These are phyloP conservation scores for Fistulina hepatica DNA, from an alignment of 1,284 basidiomycete genomes.

Conservation along the genomic window DNA sequence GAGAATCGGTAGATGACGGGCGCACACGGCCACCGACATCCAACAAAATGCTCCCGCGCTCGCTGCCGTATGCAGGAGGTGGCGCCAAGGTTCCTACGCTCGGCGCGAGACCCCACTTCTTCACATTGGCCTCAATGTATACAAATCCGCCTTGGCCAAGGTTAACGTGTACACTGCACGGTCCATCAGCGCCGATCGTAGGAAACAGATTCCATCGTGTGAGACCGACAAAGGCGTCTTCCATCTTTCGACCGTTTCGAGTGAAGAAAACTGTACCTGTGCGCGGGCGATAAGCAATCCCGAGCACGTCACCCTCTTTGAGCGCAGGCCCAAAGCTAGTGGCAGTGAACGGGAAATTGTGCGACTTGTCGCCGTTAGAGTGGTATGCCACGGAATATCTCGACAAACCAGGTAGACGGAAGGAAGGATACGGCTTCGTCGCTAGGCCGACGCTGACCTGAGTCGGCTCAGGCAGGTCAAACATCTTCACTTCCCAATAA, in stretches of 20 bases:
- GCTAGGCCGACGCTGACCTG: constrained; percentile 83
- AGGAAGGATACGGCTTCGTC: constrained; percentile 90
- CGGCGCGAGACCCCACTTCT: constrained; percentile 95
- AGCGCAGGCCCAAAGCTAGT: constrained; percentile 77
- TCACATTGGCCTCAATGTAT: constrained; percentile 96
- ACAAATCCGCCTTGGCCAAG: constrained; percentile 94
- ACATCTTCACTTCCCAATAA: constrained; percentile 98
- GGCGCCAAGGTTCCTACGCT: constrained; percentile 92
- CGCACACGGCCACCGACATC: constrained; percentile 70
- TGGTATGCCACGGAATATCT: constrained; percentile 95
- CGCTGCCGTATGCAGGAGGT: constrained; percentile 90
- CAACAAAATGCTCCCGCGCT: constrained; percentile 85
- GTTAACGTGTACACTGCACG: constrained; percentile 91
- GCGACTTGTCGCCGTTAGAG: constrained; percentile 93
- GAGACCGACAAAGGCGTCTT: constrained; percentile 86
- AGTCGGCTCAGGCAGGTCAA: constrained; percentile 79
- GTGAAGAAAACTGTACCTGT: constrained; percentile 97
- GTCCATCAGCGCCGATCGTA: constrained; percentile 87
- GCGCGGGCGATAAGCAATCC: constrained; percentile 86
- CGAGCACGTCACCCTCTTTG: constrained; percentile 90
- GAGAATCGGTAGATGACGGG: constrained; percentile 26
- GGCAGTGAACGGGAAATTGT: constrained; percentile 93
- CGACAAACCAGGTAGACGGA: constrained; percentile 83
- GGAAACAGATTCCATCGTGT: constrained; percentile 89
- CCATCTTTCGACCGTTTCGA: constrained; percentile 88